Evolutionary conservation across 2,329 filamentous ascomycete species (phyloP).

Genomic region (Venturia aucupariae): DNA sequence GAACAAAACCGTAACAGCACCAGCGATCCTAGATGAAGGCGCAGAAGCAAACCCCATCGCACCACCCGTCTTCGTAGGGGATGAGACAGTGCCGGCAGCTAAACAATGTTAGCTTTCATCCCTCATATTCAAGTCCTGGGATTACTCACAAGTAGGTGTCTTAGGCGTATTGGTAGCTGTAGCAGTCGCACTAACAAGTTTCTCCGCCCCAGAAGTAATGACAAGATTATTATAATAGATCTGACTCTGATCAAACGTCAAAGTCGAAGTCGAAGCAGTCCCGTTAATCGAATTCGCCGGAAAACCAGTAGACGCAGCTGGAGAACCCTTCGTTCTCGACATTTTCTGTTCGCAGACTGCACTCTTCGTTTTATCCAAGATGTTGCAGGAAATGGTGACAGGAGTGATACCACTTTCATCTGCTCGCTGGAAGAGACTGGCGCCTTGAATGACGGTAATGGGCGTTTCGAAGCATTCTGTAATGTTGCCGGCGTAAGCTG

Average conservation of each 20-base stretch:
- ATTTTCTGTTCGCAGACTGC: conserved; percentile 8
- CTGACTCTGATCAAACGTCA: background rate
- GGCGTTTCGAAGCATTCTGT: conserved; percentile 8
- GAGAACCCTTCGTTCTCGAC: background rate
- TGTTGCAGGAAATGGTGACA: conserved; percentile 10
- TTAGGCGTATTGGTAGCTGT: conserved; percentile 3
- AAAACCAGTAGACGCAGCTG: background rate
- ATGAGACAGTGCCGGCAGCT: background rate
- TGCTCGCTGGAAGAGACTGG: conserved; percentile 5
- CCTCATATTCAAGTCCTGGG: background rate
- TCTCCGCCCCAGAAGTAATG: conserved; percentile 11
- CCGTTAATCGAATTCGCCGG: background rate
- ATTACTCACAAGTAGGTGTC: conserved; percentile 3
- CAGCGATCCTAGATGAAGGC: background rate
- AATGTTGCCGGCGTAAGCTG: background rate
- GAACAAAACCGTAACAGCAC: background rate
- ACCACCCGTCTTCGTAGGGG: background rate
- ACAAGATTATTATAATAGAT: conserved; percentile 13
- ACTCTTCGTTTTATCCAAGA: background rate
- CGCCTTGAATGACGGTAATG: conserved; percentile 13
- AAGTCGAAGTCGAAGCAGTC: background rate
- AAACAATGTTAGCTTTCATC: background rate
- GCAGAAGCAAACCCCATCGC: background rate
- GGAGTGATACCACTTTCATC: background rate
- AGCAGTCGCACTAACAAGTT: background rate